A percentile compares a stretch with the other conserved stretches of the same genome.
phyloP scores from a whole-genome alignment of 208 protist species.

The Leishmania lainsoni region DNA sequence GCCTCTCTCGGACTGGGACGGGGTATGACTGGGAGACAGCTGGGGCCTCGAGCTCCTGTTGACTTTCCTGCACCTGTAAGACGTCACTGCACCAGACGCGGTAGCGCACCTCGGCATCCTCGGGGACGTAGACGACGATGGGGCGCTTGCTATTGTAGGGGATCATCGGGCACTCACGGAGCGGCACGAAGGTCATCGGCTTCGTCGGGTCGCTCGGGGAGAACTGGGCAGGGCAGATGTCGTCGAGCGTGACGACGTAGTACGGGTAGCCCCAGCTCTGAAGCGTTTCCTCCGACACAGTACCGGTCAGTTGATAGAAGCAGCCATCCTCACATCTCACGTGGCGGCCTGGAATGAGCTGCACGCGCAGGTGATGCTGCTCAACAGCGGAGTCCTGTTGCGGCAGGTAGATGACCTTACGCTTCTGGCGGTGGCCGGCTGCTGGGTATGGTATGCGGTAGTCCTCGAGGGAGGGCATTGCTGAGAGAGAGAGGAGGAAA shows the following conservation, averaged over 20 bases:
- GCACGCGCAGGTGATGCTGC: constrained; percentile 51
- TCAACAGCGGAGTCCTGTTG: constrained; percentile 31
- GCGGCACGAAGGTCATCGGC: constrained; percentile 40
- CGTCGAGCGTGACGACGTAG: constrained; percentile 43
- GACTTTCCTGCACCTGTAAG: background rate
- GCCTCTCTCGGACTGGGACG: background rate
- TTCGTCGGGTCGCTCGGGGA: constrained; percentile 19
- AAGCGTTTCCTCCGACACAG: constrained; percentile 42
- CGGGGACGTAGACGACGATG: constrained; percentile 59
- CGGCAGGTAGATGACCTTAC: constrained; percentile 78
- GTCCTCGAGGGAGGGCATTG: constrained; percentile 54
- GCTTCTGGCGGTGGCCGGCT: constrained; percentile 58
- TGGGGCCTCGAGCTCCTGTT: background rate
- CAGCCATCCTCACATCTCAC: constrained; percentile 55
- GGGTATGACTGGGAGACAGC: background rate
- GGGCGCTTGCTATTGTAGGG: constrained; percentile 57
- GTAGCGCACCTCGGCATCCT: constrained; percentile 55
- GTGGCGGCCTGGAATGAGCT: constrained; percentile 71
- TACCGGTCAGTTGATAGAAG: constrained; percentile 48
- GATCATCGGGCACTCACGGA: constrained; percentile 27
- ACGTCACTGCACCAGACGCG: constrained; percentile 43
- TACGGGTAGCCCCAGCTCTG: constrained; percentile 66
- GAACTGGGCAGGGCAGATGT: constrained; percentile 21
- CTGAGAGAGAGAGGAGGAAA: constrained; percentile 7
- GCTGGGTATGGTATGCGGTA: constrained; percentile 70